Percentiles rank a stretch among this genome's conserved stretches.
phyloP scores from a whole-genome alignment of 2,329 filamentous ascomycete species.

The Fusarium newnesense region DNA sequence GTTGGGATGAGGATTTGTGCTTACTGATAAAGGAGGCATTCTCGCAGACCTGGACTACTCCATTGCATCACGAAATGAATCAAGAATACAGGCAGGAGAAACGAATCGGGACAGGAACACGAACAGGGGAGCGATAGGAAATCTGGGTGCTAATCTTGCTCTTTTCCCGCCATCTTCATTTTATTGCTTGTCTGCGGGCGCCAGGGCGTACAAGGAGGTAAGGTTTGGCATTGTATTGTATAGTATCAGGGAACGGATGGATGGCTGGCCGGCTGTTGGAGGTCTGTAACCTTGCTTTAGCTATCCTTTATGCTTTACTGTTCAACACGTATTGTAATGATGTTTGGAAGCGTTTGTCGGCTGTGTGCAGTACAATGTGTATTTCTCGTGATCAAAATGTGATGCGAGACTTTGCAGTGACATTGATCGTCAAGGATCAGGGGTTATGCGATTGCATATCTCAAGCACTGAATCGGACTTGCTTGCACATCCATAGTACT shows the following conservation, averaged over 20 bases:
- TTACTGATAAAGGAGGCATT: conserved; percentile 32
- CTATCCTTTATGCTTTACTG: conserved; percentile 28
- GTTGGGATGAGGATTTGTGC: conserved; percentile 8
- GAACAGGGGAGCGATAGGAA: not conserved
- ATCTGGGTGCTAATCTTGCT: conserved; percentile 6
- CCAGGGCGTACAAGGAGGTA: conserved; percentile 27
- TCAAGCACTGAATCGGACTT: not conserved
- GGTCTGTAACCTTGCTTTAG: conserved; percentile 26
- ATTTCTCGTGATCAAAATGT: not conserved
- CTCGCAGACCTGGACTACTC: conserved; percentile 18
- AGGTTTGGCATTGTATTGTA: conserved; percentile 37
- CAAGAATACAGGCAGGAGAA: conserved; percentile 7
- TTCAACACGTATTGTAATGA: conserved; percentile 27
- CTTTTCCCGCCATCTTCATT: conserved; percentile 6
- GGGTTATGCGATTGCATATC: not conserved
- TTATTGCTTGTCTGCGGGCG: conserved; percentile 17
- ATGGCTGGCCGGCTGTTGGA: conserved; percentile 16
- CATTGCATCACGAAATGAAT: conserved; percentile 9
- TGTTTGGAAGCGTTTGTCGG: not conserved
- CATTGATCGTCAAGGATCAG: not conserved
- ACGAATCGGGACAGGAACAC: not conserved
- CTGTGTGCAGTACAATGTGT: not conserved
- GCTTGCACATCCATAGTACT: not conserved
- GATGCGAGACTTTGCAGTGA: not conserved
- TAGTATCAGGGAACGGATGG: conserved; percentile 23